Conservation (phyloP, 768 basidiomycete species). For the Suillus brevipes region DNA sequence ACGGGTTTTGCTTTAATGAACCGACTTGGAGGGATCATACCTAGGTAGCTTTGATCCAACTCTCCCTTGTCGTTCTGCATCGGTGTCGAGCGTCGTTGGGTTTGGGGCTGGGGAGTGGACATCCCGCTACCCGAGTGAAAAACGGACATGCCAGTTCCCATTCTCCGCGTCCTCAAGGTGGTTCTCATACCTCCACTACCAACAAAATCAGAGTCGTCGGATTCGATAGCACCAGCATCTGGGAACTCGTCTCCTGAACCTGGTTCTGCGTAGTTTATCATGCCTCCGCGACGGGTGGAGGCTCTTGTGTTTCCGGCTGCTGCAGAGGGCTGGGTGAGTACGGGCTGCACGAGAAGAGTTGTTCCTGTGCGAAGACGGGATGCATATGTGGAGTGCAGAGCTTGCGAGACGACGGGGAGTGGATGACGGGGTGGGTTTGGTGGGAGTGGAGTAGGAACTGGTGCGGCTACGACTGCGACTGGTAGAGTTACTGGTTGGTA, state of each 20-base stretch:
- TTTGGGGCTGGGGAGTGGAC: conserved; percentile 35
- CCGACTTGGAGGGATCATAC: conserved; percentile 76
- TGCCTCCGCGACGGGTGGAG: conserved; percentile 60
- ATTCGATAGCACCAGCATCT: conserved; percentile 79
- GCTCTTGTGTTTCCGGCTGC: conserved; percentile 37
- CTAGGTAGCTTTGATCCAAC: conserved; percentile 87
- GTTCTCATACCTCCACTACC: conserved; percentile 65
- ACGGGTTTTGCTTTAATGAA: conserved; percentile 67
- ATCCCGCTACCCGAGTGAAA: conserved; percentile 54
- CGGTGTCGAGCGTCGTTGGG: conserved; percentile 14
- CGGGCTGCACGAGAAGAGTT: conserved; percentile 89
- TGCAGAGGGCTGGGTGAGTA: conserved; percentile 47
- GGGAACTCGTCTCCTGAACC: conserved; percentile 81
- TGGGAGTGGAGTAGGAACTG: conserved; percentile 31
- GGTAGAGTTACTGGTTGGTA: conserved; percentile 38
- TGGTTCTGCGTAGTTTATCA: conserved; percentile 85
- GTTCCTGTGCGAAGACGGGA: conserved; percentile 88
- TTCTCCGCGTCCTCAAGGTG: conserved; percentile 47
- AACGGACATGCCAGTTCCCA: conserved; percentile 51
- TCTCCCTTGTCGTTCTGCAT: conserved; percentile 49
- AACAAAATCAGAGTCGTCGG: conserved; percentile 81
- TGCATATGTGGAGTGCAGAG: conserved; percentile 77
- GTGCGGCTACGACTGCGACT: conserved; percentile 19
- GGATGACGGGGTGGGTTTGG: conserved; percentile 56
- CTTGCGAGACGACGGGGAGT: conserved; percentile 67